Evolutionary conservation across 1,284 basidiomycete species (phyloP), one percentile per base, ranked within the genome.

Genomic region (Heimioporus retisporus): DNA sequence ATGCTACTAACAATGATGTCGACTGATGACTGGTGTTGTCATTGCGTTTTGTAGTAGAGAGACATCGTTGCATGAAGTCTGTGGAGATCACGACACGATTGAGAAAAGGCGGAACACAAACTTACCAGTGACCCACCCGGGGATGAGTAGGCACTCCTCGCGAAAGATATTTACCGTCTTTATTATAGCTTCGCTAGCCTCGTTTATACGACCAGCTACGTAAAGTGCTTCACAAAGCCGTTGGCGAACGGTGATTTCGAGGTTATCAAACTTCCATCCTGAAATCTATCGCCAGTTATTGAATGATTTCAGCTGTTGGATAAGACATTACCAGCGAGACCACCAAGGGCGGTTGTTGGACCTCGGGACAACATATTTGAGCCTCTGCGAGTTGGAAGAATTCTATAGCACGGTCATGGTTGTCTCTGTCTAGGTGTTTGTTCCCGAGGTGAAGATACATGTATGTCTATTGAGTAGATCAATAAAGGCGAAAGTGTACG

Each of bases 191-290:
- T 40, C 35, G 11, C 35, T 11, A 10, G 35, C 48, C 42, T 28
- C 62, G 6, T 40, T 19, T 2, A 7, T n/a, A 14, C 18, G n/a
- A 25, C 69, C 69, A 1, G 35, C 43, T 15, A 25, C 50, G 59
- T 54, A 55, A 3, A 55, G 5, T 18, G 68, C 67, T 56, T 61
- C 51, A 13, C 63, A 69, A 21, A 48, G 46, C 14, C 25, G 18
- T 1, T 44, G 46, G n/a, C 10, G 56, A 18, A 60, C 50, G 2
- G 6, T 65, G 40, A 71, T 21, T 8, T 19, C 16, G 7, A 69
- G 55, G 31, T 50, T 19, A 21, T 67, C 54, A 54, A 70, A 70
- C 6, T 54, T 61, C 69, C 69, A 65, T 6, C 66, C 61, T 1
- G 58, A 46, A 19, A 68, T 61, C 61, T 71, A 42, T 42, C 15